phyloP scores from a whole-genome alignment of 2,329 filamentous ascomycete genomes.

The Aphanoascus verrucosus region DNA sequence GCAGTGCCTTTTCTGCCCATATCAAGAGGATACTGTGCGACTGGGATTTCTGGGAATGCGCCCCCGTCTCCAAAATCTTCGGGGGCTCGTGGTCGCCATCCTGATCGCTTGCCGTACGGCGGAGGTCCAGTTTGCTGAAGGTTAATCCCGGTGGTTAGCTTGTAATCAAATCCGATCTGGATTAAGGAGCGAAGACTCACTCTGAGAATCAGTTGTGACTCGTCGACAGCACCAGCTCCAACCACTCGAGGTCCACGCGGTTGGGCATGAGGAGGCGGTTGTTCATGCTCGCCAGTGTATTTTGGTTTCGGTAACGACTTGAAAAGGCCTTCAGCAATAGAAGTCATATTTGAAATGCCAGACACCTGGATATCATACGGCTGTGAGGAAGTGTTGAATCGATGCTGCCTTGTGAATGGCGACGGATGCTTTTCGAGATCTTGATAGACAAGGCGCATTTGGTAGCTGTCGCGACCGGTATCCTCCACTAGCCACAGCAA shows the following conservation, averaged over 20 bases:
- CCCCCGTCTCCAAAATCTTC: constrained; percentile 96
- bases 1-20: constrained; percentile 73
- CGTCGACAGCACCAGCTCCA: constrained; percentile 66
- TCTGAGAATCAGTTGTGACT: constrained; percentile 73
- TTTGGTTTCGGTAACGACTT: constrained; percentile 78
- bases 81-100: constrained; percentile 78
- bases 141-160: neutral
- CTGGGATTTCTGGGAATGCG: constrained; percentile 84
- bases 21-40: constrained; percentile 90
- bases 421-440: neutral
- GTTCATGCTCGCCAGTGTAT: constrained; percentile 83
- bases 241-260: constrained; percentile 75
- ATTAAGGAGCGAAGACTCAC: constrained; percentile 31
- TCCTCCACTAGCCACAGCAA: too few species aligned
- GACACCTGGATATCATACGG: neutral
- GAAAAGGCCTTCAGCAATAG: constrained; percentile 60
- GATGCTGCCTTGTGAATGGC: neutral
- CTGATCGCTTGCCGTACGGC: constrained; percentile 71
- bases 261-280: constrained; percentile 58
- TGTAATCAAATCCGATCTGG: neutral
- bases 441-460: neutral
- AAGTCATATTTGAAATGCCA: constrained; percentile 23
- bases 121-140: constrained; percentile 65
- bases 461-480: neutral
- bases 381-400: too few species aligned